These are phyloP conservation scores for Oropetium thomaeum DNA, from an alignment of 176 grass and related monocot species.

Conservation along the genomic window DNA sequence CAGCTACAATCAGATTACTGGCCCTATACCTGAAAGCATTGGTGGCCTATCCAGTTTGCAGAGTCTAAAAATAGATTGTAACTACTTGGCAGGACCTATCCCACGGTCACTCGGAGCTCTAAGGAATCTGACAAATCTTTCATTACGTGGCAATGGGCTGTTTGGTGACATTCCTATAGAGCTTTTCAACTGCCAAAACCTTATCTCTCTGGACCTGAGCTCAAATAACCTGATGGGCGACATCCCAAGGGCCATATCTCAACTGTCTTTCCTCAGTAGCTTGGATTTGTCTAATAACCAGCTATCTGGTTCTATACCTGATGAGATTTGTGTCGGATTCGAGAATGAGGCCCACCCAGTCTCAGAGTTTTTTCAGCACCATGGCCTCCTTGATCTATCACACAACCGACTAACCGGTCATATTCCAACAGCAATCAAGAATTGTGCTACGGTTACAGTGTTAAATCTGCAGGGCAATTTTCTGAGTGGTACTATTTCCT, in stretches of 20 bases:
- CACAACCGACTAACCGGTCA: slow-evolving; percentile 68
- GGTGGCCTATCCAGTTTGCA: slow-evolving; percentile 57
- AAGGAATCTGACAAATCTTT: slow-evolving; percentile 80
- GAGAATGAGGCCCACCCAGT: slow-evolving; percentile 61
- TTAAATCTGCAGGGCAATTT: slow-evolving; percentile 76
- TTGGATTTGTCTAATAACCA: slow-evolving; percentile 82
- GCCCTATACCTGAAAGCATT: slow-evolving; percentile 65
- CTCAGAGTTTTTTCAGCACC: slow-evolving; percentile 92
- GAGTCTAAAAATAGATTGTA: slow-evolving; percentile 75
- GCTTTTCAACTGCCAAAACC: slow-evolving; percentile 82
- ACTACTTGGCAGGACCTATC: slow-evolving; percentile 70
- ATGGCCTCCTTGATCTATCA: slow-evolving; percentile 88
- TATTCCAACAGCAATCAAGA: slow-evolving; percentile 68
- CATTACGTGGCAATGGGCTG: slow-evolving; percentile 72
- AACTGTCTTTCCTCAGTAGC: slow-evolving; percentile 71
- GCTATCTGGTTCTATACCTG: slow-evolving; percentile 71
- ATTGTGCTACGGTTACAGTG: slow-evolving; percentile 61
- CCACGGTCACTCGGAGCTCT: slow-evolving; percentile 63
- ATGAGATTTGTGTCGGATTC: slow-evolving; percentile 74
- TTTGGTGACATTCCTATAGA: slow-evolving; percentile 75
- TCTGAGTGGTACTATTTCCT: slow-evolving; percentile 73
- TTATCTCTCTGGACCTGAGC: slow-evolving; percentile 77
- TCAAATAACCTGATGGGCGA: slow-evolving; percentile 68
- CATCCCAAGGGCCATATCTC: slow-evolving; percentile 72
- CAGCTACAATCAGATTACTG: slow-evolving; percentile 69